Conservation (phyloP, 208 protist genomes). For the Trypanosoma cruzi region DNA sequence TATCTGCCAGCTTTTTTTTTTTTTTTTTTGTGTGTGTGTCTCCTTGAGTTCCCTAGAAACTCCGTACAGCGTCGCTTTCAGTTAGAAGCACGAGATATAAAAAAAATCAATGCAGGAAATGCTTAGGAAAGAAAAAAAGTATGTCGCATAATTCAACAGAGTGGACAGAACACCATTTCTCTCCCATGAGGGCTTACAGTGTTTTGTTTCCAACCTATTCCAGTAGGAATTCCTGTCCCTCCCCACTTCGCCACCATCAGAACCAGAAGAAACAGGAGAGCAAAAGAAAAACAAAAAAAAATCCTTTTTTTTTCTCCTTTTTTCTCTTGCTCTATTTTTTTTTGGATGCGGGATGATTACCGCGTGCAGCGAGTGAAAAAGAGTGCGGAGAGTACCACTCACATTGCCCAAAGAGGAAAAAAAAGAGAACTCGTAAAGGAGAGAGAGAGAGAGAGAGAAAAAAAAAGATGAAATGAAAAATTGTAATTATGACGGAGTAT, state of each 20-base stretch:
- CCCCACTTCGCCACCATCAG: too few relatives aligned
- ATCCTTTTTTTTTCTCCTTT: conserved; percentile 5
- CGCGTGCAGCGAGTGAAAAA: neutral
- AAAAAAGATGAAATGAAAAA: neutral
- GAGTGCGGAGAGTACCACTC: neutral
- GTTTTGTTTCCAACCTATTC: too few relatives aligned
- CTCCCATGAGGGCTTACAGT: too few relatives aligned
- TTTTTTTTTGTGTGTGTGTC: too few relatives aligned
- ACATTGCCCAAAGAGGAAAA: neutral
- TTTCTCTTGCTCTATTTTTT: neutral
- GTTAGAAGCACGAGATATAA: neutral
- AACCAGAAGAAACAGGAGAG: too few relatives aligned
- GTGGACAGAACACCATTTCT: neutral
- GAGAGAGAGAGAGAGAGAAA: neutral
- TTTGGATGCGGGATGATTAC: neutral
- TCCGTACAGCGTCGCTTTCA: neutral
- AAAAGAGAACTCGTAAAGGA: neutral
- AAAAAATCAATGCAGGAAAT: neutral
- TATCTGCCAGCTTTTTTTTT: neutral
- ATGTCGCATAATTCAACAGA: neutral
- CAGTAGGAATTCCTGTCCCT: too few relatives aligned
- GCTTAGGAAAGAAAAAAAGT: neutral
- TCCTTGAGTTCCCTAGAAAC: neutral
- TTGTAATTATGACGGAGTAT: too few relatives aligned
- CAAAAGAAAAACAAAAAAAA: neutral